Base-by-base conservation (phyloP, 106 monocot genomes). In the Hemerocallis citrina region DNA sequence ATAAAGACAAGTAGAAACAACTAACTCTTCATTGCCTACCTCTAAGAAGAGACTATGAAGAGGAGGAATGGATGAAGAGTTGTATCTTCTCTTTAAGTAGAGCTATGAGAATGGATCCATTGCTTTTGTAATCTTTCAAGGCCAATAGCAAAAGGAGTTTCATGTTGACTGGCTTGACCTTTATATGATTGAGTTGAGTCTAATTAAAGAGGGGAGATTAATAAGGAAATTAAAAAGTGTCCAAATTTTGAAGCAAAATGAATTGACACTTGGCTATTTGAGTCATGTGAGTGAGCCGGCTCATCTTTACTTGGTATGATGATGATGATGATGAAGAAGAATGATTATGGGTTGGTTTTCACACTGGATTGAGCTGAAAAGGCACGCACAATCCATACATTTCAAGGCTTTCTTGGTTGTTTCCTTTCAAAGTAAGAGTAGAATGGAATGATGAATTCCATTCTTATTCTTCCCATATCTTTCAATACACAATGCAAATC, bases 401-500 rank as follows among this genome's bases (percentile, higher is more conserved):
- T 12, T 16, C 5, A 20, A 57, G 27, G 33, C 25, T 68, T 57
- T 37, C 34, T 36, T 57, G 50, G 41, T 56, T 24, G 25, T 28
- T 25, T 28, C 48, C 33, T 30, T 32, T 34, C 48, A 51, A 50
- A 29, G 45, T n/a, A n/a, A n/a, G n/a, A n/a, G n/a, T n/a, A 60
- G 68, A 32, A 54, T 54, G 69, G 44, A 80, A 80, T 80, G 66
- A 80, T 80, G 70, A 17, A 27, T 47, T 69, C 73, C 78, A 62
- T 73, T 68, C n/a, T 68, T 43, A 63, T 44, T 41, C 42, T 24
- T 61, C 50, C 42, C 21, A 62, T 36, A 56, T 24, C 62, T 32
- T 25, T 50, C 59, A 40, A 40, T 60, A 22, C 47, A 47, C 32
- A 54, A 54, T 54, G 15, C 54, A 61, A 48, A 68, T 59, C 69